Evolutionary conservation across 768 basidiomycete species (phyloP).

Genomic region (Austroboletus festivus): DNA sequence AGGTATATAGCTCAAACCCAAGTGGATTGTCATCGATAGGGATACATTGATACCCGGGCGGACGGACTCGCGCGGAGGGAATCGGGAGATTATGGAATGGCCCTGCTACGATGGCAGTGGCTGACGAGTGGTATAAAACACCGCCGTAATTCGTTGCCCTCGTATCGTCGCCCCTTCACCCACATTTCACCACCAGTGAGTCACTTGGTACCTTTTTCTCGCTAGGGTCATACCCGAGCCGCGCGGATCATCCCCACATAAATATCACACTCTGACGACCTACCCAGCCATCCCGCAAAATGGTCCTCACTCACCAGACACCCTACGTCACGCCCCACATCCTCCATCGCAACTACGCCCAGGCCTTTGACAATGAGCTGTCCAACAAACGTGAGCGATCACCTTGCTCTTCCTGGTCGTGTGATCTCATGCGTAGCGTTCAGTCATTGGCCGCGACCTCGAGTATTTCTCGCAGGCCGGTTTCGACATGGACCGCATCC

Average conservation of each 20-base stretch:
- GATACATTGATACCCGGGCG: slow-evolving; percentile 5
- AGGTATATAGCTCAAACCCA: background rate
- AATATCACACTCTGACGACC: slow-evolving; percentile 2
- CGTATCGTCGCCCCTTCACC: background rate
- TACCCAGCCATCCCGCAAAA: slow-evolving; percentile 32
- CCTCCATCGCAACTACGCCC: slow-evolving; percentile 83
- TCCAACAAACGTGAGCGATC: slow-evolving; percentile 51
- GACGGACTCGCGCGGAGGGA: slow-evolving; percentile 18
- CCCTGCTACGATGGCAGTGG: slow-evolving; percentile 16
- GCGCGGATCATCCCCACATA: slow-evolving; percentile 26
- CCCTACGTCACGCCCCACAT: slow-evolving; percentile 89
- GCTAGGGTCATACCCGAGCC: slow-evolving; percentile 13
- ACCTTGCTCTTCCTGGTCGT: slow-evolving; percentile 3
- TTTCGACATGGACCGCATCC: slow-evolving; percentile 97
- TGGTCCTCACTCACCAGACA: slow-evolving; percentile 70
- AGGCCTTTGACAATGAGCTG: slow-evolving; percentile 63
- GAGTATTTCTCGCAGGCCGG: slow-evolving; percentile 98
- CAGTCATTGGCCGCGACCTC: slow-evolving; percentile 89
- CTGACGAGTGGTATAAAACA: slow-evolving; percentile 28
- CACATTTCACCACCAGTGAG: slow-evolving; percentile 25
- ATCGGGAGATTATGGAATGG: slow-evolving; percentile 34
- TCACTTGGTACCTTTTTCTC: slow-evolving; percentile 8
- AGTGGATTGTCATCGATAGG: background rate
- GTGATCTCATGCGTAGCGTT: slow-evolving; percentile 10
- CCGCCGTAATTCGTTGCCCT: slow-evolving; percentile 4